Base-by-base conservation (phyloP, 164 flowering plant genomes). In the Nymphaea colorata region DNA sequence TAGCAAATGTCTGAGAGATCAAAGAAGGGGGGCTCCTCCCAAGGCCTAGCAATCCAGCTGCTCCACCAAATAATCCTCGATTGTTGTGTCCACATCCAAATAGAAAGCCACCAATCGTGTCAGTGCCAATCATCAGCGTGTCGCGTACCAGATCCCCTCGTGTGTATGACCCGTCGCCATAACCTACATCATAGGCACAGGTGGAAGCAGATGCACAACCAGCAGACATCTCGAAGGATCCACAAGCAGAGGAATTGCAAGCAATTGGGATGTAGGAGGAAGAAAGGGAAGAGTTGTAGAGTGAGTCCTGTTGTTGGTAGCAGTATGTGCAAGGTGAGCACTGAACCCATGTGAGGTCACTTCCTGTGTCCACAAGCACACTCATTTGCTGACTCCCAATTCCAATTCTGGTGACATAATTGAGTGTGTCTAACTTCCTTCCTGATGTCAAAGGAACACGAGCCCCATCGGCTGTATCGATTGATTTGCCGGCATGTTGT, bases 301-400 rank as follows among this genome's bases (percentile, higher is more conserved):
- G 67, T 4, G 96, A 90, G 41, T 83, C 93, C 68, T 79, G 82
- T 69, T 92, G 98, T 65, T 68, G 71, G 64, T 90, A 88, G 68
- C 96, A 92, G 4, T 64, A 72, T 62, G 45, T 75, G 72, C 98
- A 92, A 11, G 98, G 98, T 25, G 79, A 76, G 76, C 98, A 93
- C 76, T 93, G 98, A 45, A 87, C 83, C 98, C 98, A 93, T 10
- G 95, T 90, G 15, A 93, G 73, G 51, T 90, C 95, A 55, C 95
- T 88, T 44, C 98, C 96, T 0, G 98, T 93, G 75, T 93, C 98
- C 1, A 90, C 82, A n/a, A 88, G 85, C 41, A 90, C 81, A 2
- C 87, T 82, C 81, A 82, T 71, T 5, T 84, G 76, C 61, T 65
- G 74, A 16, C 79, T 79, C 3, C 96, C 98, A 41, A 92, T 64